Base-by-base conservation (phyloP, 1,139 yeast genomes). In the Yamadazyma sp. region DNA sequence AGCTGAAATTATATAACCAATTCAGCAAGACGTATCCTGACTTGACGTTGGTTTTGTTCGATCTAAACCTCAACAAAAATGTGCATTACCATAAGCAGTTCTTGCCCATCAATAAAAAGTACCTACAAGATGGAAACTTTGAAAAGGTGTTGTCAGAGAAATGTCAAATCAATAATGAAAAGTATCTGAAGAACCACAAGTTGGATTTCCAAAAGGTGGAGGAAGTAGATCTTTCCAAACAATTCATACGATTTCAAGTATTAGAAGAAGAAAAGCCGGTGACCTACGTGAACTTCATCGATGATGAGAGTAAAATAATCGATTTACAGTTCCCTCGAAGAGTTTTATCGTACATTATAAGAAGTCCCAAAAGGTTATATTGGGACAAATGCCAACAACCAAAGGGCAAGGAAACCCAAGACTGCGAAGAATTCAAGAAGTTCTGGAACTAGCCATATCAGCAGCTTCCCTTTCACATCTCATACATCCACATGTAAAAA, bases 301-400 rank as follows among this genome's bases (percentile, higher is more conserved):
- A 49, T 1, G 58, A 59, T 17, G 47, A 49, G 0, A 47, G 47
- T 5, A 56, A 59, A 33, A 47, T 57, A 4, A 61, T 86, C 7
- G 95, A 87, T 57, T 62, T 86, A 11, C 95, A 86, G 50, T 85
- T 87, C 50, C 94, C 95, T 1, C 69, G 96, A 55, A 69, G 89
- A 50, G 89, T 84, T 1, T 53, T 85, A 29, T 88, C 95, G 0
- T 71, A 69, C 47, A 58, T 82, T 5, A 56, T 87, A 38, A 74
- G 72, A 36, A 62, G 77, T 17, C 82, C 83, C 1, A 81, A 80
- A 44, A 64, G 95, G 48, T 62, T 77, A 0, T 77, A 77, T 43
- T 87, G 95, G 96, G 83, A 81, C 42, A 77, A 79, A 40, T 86
- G 95, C 51, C 64, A 65, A 40, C 91, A 85, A 53, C 66, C 83